These are phyloP conservation scores for Colletotrichum magnum DNA, from an alignment of 2,329 filamentous ascomycete genomes.

Conservation along the genomic window DNA sequence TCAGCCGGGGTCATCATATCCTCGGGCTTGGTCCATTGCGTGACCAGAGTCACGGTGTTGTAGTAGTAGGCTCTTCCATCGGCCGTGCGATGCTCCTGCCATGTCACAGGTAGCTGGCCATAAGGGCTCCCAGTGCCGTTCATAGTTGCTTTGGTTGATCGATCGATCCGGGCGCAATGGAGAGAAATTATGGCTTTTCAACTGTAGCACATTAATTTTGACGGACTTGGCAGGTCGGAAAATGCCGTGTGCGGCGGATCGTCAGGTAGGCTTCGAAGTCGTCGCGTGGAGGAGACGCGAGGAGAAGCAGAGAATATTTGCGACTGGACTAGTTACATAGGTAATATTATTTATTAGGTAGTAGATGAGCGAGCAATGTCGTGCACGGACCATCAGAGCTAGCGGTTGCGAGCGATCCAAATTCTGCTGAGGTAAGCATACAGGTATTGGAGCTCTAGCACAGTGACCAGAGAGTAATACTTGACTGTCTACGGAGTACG, in stretches of 20 bases:
- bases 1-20: constrained; percentile 89
- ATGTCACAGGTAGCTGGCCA: constrained; percentile 67
- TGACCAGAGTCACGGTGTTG: constrained; percentile 86
- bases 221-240: background rate
- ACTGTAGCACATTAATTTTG: background rate
- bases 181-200: background rate
- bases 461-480: background rate
- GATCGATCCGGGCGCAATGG: background rate
- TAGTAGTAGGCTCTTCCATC: constrained; percentile 94
- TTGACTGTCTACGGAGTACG: constrained; percentile 13
- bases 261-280: constrained; percentile 5
- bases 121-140: constrained; percentile 67
- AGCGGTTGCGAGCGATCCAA: background rate
- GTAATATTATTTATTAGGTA: too few relatives aligned
- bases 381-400: constrained; percentile 34
- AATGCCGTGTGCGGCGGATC: background rate
- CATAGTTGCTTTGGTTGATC: constrained; percentile 60
- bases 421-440: constrained; percentile 25
- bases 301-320: constrained; percentile 33
- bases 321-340: constrained; percentile 11
- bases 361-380: constrained; percentile 27
- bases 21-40: constrained; percentile 94
- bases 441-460: constrained; percentile 1
- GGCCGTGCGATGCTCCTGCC: constrained; percentile 85
- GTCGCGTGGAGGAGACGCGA: constrained; percentile 30